Percentiles rank a stretch among this genome's conserved stretches.
These are phyloP conservation scores for Hyaloperonospora brassicae DNA, from an alignment of 352 stramenopile species.

Conservation along the genomic window DNA sequence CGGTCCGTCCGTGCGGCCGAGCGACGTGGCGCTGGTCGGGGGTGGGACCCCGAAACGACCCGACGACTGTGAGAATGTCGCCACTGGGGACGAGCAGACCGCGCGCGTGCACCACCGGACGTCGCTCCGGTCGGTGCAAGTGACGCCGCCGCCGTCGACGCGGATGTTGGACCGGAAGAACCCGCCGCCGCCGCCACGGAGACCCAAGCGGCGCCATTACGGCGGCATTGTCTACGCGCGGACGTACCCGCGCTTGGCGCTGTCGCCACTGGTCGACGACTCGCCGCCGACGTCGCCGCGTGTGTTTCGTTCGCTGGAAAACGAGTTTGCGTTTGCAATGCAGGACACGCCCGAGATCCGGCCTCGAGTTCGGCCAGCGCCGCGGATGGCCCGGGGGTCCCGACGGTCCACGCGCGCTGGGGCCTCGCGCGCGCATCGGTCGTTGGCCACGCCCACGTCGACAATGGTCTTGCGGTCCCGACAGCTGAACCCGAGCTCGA, in stretches of 20 bases:
- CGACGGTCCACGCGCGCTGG: slow-evolving; percentile 31
- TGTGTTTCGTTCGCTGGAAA: slow-evolving; percentile 57
- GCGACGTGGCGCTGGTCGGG: slow-evolving; percentile 20
- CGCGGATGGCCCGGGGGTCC: slow-evolving; percentile 38
- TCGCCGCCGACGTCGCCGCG: slow-evolving; percentile 27
- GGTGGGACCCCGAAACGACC: slow-evolving; percentile 19
- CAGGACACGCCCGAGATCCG: slow-evolving; percentile 46
- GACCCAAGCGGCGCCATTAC: slow-evolving; percentile 22
- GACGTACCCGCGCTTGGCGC: slow-evolving; percentile 27
- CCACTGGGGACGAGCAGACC: slow-evolving; percentile 20
- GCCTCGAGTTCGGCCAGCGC: slow-evolving; percentile 35
- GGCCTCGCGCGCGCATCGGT: slow-evolving; percentile 25
- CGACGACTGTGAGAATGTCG: slow-evolving; percentile 16
- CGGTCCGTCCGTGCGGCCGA: slow-evolving; percentile 18
- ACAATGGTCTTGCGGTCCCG: slow-evolving; percentile 58
- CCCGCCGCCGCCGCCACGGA: slow-evolving; percentile 45
- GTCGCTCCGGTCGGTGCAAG: slow-evolving; percentile 34
- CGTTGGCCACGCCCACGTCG: slow-evolving; percentile 42
- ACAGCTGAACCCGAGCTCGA: slow-evolving; percentile 41
- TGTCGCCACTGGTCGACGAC: slow-evolving; percentile 31
- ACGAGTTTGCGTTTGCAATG: slow-evolving; percentile 54
- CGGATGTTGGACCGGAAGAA: slow-evolving; percentile 63
- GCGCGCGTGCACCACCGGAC: slow-evolving; percentile 15
- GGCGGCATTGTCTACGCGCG: slow-evolving; percentile 24
- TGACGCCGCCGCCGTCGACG: slow-evolving; percentile 53